Evolutionary conservation across 2,329 filamentous ascomycete species (phyloP).

Genomic region (Monosporascus ibericus): DNA sequence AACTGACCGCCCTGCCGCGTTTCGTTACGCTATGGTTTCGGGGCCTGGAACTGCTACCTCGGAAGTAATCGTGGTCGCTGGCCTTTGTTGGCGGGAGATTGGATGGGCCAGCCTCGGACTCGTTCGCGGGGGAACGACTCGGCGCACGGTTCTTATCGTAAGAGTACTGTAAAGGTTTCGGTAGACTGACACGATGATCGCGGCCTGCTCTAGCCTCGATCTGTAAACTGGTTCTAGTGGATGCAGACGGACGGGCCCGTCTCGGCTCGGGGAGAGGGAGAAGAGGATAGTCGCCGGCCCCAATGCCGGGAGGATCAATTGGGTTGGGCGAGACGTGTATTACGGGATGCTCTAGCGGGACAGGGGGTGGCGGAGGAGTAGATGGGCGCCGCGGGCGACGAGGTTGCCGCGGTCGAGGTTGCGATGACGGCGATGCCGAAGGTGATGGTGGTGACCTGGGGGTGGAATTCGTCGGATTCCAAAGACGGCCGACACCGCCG

Average conservation of each 20-base stretch:
- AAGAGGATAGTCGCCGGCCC: slow-evolving; percentile 43
- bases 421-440: slow-evolving; percentile 10
- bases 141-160: slow-evolving; percentile 43
- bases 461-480: slow-evolving; percentile 57
- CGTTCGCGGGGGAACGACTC: slow-evolving; percentile 19
- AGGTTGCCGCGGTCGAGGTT: slow-evolving; percentile 14
- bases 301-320: slow-evolving; percentile 30
- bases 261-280: slow-evolving; percentile 45
- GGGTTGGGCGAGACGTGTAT: slow-evolving; percentile 31
- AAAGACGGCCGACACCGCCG: slow-evolving; percentile 43
- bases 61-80: slow-evolving; percentile 9
- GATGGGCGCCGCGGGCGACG: slow-evolving; percentile 42
- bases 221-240: slow-evolving; percentile 43
- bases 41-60: slow-evolving; percentile 17
- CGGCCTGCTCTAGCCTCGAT: slow-evolving; percentile 40
- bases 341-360: slow-evolving; percentile 42
- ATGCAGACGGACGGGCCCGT: slow-evolving; percentile 37
- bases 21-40: slow-evolving; percentile 25
- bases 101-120: slow-evolving; percentile 19
- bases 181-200: slow-evolving; percentile 46
- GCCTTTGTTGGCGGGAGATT: slow-evolving; percentile 5
- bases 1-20: slow-evolving; percentile 21
- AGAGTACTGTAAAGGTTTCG: slow-evolving; percentile 46
- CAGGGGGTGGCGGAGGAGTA: slow-evolving; percentile 45
- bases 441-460: slow-evolving; percentile 30